Conservation (phyloP, 2,329 filamentous ascomycete species). For the Colletotrichum filicis region DNA sequence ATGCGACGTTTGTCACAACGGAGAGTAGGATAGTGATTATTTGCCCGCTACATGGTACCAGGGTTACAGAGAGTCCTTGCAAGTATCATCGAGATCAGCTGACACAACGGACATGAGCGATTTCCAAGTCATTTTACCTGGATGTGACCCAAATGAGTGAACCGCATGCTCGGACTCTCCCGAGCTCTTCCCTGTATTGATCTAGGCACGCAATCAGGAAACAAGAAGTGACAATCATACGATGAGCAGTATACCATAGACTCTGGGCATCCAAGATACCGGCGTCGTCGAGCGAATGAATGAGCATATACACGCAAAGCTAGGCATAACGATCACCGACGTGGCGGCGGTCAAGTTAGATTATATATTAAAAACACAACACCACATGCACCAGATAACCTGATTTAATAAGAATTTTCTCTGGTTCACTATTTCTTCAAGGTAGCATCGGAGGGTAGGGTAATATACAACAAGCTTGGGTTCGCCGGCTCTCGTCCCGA, state of each 20-base stretch:
- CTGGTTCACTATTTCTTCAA: background rate
- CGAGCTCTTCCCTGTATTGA: background rate
- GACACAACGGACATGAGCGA: no score
- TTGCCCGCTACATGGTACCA: no score
- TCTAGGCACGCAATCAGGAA: background rate
- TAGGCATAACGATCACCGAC: background rate
- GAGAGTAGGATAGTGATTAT: no score
- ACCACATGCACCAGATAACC: background rate
- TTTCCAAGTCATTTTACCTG: no score
- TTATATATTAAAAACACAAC: conserved; percentile 10
- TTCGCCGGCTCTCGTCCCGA: conserved; percentile 17
- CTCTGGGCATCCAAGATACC: background rate
- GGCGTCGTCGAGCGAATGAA: background rate
- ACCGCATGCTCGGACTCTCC: no score
- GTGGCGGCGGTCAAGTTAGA: background rate
- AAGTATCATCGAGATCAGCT: no score
- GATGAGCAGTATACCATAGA: background rate
- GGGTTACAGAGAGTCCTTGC: no score
- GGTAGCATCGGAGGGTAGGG: conserved; percentile 21
- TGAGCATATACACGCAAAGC: background rate
- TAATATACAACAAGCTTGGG: conserved; percentile 17
- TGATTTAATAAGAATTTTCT: background rate
- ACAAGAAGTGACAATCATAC: background rate
- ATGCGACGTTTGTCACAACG: no score
- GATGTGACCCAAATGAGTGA: no score